Evolutionary conservation across 345 rosid species (phyloP).

Genomic region (Mercurialis annua): DNA sequence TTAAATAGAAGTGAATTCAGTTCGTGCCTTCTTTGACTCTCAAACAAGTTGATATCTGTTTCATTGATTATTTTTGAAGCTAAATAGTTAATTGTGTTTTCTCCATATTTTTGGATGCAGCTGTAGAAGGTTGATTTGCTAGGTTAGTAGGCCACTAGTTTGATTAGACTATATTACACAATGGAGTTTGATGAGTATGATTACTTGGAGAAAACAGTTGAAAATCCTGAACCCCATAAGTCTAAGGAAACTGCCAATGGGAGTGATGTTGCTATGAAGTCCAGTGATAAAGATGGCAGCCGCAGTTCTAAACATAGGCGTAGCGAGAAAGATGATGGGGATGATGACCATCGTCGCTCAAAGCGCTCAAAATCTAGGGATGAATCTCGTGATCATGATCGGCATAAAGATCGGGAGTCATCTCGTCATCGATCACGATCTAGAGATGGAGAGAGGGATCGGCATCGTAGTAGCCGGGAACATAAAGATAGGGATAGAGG

Average conservation of each 20-base stretch:
- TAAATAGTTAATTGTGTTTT: constrained; percentile 7
- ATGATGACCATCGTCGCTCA: constrained; percentile 37
- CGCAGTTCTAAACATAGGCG: constrained; percentile 56
- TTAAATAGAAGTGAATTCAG: too few relatives aligned
- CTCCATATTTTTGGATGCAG: constrained; percentile 9
- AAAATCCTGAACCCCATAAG: constrained; percentile 53
- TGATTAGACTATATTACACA: constrained; percentile 12
- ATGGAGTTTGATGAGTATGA: constrained; percentile 98
- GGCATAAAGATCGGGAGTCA: constrained; percentile 38
- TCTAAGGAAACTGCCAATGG: constrained; percentile 58
- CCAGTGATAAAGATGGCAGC: constrained; percentile 41
- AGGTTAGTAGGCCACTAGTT: constrained; percentile 10
- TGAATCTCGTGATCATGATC: constrained; percentile 47
- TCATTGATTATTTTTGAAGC: neutral
- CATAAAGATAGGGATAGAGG: constrained; percentile 54
- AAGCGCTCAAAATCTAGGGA: constrained; percentile 54
- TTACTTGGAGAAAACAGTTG: constrained; percentile 85
- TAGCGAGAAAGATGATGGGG: constrained; percentile 48
- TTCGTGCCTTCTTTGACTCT: too few relatives aligned
- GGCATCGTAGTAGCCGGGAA: constrained; percentile 54
- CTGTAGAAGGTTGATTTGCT: neutral
- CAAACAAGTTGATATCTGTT: neutral
- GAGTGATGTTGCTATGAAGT: constrained; percentile 36
- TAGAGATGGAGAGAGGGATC: constrained; percentile 74
- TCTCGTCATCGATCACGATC: constrained; percentile 53